phyloP scores from a whole-genome alignment of 164 flowering plant genomes.

The Macadamia integrifolia region DNA sequence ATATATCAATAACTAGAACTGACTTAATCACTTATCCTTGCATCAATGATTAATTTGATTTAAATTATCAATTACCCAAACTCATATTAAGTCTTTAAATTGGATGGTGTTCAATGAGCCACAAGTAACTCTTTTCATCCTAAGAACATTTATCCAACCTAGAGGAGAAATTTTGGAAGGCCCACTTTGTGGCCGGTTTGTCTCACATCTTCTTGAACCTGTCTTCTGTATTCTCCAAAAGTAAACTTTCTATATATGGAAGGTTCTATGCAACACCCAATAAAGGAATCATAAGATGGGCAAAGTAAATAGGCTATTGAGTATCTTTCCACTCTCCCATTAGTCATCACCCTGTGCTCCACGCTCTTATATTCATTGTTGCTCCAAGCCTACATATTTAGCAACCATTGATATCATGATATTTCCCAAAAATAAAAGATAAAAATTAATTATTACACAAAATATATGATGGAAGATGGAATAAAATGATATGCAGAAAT shows the following conservation, averaged over 20 bases:
- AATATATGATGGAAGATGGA: no score
- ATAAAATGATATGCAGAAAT: no score
- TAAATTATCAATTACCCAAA: no score
- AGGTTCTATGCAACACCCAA: conserved; percentile 51
- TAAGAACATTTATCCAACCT: not conserved
- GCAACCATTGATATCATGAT: no score
- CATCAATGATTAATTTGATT: no score
- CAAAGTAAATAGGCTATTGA: conserved; percentile 74
- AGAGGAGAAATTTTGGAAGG: conserved; percentile 51
- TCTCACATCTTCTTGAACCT: conserved; percentile 62
- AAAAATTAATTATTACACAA: no score
- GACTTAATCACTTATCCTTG: no score
- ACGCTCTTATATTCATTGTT: conserved; percentile 69
- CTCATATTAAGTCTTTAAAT: no score
- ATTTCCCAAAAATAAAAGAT: no score
- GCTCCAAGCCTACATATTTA: conserved; percentile 68
- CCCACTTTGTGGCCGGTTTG: conserved; percentile 62
- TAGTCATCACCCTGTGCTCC: conserved; percentile 69
- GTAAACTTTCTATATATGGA: conserved; percentile 59
- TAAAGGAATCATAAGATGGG: conserved; percentile 61
- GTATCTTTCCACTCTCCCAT: conserved; percentile 51
- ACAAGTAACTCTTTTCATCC: no score
- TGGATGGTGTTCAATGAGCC: no score
- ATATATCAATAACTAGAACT: no score
- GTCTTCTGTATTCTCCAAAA: conserved; percentile 56